These are phyloP conservation scores for Fraxinus platypoda DNA, from an alignment of 305 asterid genomes.

Conservation along the genomic window DNA sequence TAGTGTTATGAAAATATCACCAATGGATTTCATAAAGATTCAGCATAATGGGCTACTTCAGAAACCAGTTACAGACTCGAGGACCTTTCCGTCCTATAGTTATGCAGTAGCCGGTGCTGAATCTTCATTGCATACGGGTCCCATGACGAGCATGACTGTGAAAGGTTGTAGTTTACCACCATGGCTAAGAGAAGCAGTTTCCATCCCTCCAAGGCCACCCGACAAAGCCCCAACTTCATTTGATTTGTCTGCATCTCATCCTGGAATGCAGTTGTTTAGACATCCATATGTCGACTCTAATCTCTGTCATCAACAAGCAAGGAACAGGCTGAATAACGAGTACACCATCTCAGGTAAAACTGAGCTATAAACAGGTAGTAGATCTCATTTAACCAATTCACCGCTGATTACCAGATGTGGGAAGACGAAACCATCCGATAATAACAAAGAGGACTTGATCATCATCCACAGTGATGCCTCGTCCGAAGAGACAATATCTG, in stretches of 20 bases:
- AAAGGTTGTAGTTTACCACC: conserved; percentile 48
- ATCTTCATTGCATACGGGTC: conserved; percentile 27
- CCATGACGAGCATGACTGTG: conserved; percentile 11
- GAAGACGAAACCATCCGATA: conserved; percentile 1
- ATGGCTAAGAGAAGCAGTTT: conserved; percentile 62
- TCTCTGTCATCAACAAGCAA: conserved; percentile 16
- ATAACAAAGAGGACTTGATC: conserved; percentile 40
- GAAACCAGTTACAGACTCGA: conserved; percentile 19
- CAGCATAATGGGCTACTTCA: conserved; percentile 25
- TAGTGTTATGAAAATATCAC: conserved; percentile 14
- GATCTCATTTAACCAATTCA: conserved; percentile 3
- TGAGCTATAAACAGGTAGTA: conserved; percentile 7
- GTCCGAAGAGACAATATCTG: conserved; percentile 80
- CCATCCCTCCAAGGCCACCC: conserved; percentile 32
- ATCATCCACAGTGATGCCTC: conserved; percentile 65
- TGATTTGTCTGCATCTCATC: conserved; percentile 11
- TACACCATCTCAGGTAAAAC: background rate
- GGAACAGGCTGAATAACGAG: conserved; percentile 2
- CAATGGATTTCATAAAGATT: conserved; percentile 13
- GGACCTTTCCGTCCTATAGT: conserved; percentile 16
- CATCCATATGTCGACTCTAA: conserved; percentile 20
- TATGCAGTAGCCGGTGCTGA: conserved; percentile 18
- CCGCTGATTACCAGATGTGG: background rate
- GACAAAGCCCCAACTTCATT: conserved; percentile 4
- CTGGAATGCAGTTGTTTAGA: conserved; percentile 18